A percentile compares a stretch with the other conserved stretches of the same genome.
phyloP scores from a whole-genome alignment of 73 alveolate genomes.

The Stentor roeselii region DNA sequence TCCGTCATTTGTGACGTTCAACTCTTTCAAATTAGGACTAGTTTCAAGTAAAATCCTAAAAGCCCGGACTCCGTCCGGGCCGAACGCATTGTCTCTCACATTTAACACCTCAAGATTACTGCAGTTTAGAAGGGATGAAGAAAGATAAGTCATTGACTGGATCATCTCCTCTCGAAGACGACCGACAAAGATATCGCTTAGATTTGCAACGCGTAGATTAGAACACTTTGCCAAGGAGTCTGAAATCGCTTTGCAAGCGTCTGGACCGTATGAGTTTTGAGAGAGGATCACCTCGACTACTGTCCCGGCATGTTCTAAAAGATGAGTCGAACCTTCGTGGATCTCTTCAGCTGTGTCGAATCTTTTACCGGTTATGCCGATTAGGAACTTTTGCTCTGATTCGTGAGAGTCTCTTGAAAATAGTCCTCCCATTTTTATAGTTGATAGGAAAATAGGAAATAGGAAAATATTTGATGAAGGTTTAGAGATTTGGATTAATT shows the following conservation, averaged over 20 bases:
- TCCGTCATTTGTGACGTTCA: conserved; percentile 86
- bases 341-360: conserved; percentile 27
- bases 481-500: too few species aligned
- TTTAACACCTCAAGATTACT: conserved; percentile 67
- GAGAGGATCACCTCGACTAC: conserved; percentile 31
- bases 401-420: not conserved
- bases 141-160: conserved; percentile 59
- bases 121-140: conserved; percentile 48
- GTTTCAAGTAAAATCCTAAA: conserved; percentile 69
- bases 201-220: conserved; percentile 60
- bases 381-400: not conserved
- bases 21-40: conserved; percentile 51
- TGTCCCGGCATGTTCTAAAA: not conserved
- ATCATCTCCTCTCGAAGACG: conserved; percentile 78
- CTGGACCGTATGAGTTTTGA: conserved; percentile 63
- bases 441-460: conserved; percentile 23
- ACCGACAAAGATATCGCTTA: conserved; percentile 77
- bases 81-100: conserved; percentile 90
- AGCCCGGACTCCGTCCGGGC: conserved; percentile 86
- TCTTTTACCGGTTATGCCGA: conserved; percentile 8
- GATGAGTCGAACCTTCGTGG: conserved; percentile 20
- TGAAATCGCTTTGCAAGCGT: conserved; percentile 56
- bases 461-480: too few species aligned
- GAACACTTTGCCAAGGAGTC: conserved; percentile 32
- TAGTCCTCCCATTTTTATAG: conserved; percentile 25